Percentiles rank a stretch among this genome's conserved stretches.
These are phyloP conservation scores for Antrodiella citrinella DNA, from an alignment of 768 basidiomycete genomes.

Conservation along the genomic window DNA sequence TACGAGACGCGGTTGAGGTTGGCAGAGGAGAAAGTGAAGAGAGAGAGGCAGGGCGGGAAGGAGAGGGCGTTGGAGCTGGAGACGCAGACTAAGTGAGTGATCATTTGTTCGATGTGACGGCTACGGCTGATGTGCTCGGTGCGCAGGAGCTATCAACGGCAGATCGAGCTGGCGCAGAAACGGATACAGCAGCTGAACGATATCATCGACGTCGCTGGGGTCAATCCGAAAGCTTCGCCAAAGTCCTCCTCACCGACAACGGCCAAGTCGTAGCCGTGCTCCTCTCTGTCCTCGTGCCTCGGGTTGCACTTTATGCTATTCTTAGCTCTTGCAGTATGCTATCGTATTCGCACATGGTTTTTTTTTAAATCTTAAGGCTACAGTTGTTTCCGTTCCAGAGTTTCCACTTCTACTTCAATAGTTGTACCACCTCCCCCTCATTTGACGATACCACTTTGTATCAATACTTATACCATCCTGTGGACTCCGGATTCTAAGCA, in stretches of 20 bases:
- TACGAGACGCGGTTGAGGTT: constrained; percentile 73
- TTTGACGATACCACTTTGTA: constrained; percentile 4
- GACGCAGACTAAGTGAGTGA: constrained; percentile 55
- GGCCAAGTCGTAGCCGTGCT: neutral
- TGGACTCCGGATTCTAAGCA: too few relatives aligned
- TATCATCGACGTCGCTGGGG: constrained; percentile 26
- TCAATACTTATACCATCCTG: constrained; percentile 1
- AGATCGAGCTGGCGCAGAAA: constrained; percentile 72
- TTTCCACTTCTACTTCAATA: too few relatives aligned
- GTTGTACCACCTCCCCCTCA: neutral
- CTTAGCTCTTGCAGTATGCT: constrained; percentile 1
- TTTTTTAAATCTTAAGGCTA: neutral
- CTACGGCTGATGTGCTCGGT: constrained; percentile 4
- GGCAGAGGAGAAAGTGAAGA: constrained; percentile 86
- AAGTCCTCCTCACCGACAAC: constrained; percentile 5
- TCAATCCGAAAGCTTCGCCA: neutral
- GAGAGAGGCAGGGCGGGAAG: constrained; percentile 90
- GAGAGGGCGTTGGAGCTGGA: constrained; percentile 72
- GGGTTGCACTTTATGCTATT: neutral
- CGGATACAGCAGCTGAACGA: constrained; percentile 55
- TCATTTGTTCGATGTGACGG: neutral
- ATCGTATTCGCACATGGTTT: neutral
- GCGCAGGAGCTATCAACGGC: constrained; percentile 62
- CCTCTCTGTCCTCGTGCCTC: neutral
- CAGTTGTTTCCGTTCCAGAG: too few relatives aligned